Evolutionary conservation across 2,329 filamentous ascomycete genomes (phyloP), one percentile per base, ranked within the genome.

Genomic region (Neocatenulostroma microsporum): DNA sequence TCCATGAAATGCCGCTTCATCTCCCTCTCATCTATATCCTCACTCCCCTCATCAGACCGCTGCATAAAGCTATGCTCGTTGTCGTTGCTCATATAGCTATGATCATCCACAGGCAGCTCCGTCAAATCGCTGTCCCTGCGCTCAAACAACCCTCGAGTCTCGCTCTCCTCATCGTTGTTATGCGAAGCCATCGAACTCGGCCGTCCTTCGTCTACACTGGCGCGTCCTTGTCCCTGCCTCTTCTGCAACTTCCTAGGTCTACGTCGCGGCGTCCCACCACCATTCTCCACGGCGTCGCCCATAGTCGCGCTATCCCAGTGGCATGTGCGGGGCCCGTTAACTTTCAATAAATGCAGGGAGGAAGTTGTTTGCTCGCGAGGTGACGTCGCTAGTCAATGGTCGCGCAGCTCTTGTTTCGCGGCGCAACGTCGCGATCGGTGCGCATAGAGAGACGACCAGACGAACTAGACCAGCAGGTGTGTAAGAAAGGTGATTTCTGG

Each of bases 1-100:
- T 80, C 75, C 64, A 74, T 69, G 45, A 80, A 55, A 45, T 72
- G 72, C 39, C 68, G 64, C 46, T 69, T 68, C 71, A 79, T 77
- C 49, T 76, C 74, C 35, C 62, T 62, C 54, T 79, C 74, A 47
- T 76, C 67, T 23, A 77, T 63, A 36, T 53, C 56, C 31, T 60
- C 53, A 14, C 45, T 49, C 30, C 53, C 47, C 37, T 53, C 51
- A 17, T 50, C 40, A 5, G 34, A 21, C 14, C 42, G 28, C 26
- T 38, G 32, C 32, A 40, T 20, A 18, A 32, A 40, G 29, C 32
- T 38, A 30, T 36, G 35, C n/a, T 45, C 40, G 13, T 44, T 44
- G 30, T 53, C 52, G n/a, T n/a, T n/a, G n/a, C n/a, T n/a, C 34
- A 62, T 51, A 48, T 62, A 62, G 47, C 60, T 62, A 39, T 64